A percentile compares a stretch with the other conserved stretches of the same genome.
Evolutionary conservation across 176 grass and related monocot species (phyloP).

Genomic region (Oryza australiensis): DNA sequence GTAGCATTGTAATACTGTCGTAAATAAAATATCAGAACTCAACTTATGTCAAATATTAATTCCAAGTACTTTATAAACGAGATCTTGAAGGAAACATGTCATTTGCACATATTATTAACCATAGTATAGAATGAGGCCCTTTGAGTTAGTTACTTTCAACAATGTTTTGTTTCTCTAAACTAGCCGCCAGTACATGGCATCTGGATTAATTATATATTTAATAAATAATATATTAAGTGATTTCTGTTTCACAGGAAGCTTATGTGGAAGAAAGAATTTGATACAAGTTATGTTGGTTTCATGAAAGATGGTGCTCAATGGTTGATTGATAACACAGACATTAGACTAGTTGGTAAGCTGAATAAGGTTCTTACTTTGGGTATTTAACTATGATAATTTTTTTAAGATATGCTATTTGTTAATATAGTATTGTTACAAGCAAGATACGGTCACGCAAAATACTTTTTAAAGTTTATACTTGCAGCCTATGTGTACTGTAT

Average conservation of each 20-base stretch:
- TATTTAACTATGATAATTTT: not conserved
- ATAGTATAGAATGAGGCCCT: not conserved
- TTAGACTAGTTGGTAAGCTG: slow-evolving; percentile 81
- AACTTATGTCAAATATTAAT: no score
- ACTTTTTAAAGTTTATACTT: not conserved
- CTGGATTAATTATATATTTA: not conserved
- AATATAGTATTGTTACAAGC: not conserved
- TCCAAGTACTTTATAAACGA: no score
- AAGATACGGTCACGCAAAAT: not conserved
- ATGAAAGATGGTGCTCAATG: slow-evolving; percentile 86
- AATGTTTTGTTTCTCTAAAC: not conserved
- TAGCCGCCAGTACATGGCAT: not conserved
- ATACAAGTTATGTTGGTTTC: slow-evolving; percentile 80
- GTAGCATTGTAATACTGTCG: no score
- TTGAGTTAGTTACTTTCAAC: no score
- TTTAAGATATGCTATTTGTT: not conserved
- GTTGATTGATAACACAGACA: slow-evolving; percentile 81
- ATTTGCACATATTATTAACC: no score
- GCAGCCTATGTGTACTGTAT: not conserved
- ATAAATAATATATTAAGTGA: not conserved
- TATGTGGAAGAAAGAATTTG: slow-evolving; percentile 88
- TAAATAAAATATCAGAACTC: no score
- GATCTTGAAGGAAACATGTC: no score
- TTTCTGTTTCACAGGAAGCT: slow-evolving; percentile 45
- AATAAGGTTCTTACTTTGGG: not conserved